Evolutionary conservation across 1,284 basidiomycete species (phyloP), one percentile per base, ranked within the genome.

Genomic region (Leccinum solheimii): DNA sequence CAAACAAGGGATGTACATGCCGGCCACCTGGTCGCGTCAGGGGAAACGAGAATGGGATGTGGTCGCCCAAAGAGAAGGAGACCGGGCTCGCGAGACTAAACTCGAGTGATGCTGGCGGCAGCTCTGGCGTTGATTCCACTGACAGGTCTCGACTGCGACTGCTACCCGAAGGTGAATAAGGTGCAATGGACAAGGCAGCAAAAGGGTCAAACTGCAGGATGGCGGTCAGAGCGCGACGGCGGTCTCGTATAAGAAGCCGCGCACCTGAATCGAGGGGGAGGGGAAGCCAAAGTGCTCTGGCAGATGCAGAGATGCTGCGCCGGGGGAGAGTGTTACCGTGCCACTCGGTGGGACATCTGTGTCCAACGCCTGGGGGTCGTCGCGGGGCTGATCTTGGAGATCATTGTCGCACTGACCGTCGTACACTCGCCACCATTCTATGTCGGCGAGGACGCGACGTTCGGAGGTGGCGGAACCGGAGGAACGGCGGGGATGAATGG

Each of bases 361-460:
- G 19, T 62, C 66, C 58, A 68, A 67, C 30, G 61, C 63, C 57
- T 61, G 67, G 56, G 59, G 62, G 43, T 67, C 68, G 16, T 72
- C 70, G 13, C 66, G 67, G 58, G 64, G 59, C 23, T 68, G 75
- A 66, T 75, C 79, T 62, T 77, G 80, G 65, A 72, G 71, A 64
- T 78, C 77, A 57, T 74, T 68, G 69, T 84, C 81, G 72, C 79
- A 80, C 75, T 92, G 90, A 62, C 87, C 86, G 62, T 86, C 87
- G 65, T 82, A 76, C 65, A 92, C 88, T 67, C 80, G 83, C 90
- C 90, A 92, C 90, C 90, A 92, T 73, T 91, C 89, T 68, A 92
- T 87, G 78, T 92, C 90, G 45, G 88, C 90, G 62, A 92, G 81
- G 64, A 92, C 88, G 66, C 89, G 82, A 71, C 90, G 82, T 66